Conservation (phyloP, 805 yeast genomes). For the Yarrowia porcina region DNA sequence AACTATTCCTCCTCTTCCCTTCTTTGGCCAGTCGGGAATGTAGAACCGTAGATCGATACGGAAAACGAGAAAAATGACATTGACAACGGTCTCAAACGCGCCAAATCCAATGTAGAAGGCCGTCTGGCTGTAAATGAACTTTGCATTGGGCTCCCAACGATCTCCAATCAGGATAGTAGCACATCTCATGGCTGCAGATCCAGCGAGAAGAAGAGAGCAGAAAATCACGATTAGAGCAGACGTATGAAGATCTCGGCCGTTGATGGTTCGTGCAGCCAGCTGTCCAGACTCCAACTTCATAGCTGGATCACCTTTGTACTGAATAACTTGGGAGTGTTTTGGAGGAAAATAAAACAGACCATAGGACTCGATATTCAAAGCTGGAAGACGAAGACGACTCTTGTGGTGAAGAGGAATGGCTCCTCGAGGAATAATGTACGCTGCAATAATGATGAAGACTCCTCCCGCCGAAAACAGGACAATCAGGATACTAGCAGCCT, state of each 20-base stretch:
- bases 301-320: slow-evolving; percentile 46
- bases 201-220: slow-evolving; percentile 30
- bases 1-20: slow-evolving; percentile 50
- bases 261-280: slow-evolving; percentile 45
- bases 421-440: slow-evolving; percentile 57
- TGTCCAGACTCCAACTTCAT: slow-evolving; percentile 29
- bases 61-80: slow-evolving; percentile 54
- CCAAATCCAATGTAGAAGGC: slow-evolving; percentile 69
- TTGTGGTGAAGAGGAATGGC: slow-evolving; percentile 35
- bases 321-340: slow-evolving; percentile 44
- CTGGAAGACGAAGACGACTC: slow-evolving; percentile 44
- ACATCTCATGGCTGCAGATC: slow-evolving; percentile 36
- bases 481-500: slow-evolving; percentile 50
- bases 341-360: slow-evolving; percentile 50
- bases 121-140: slow-evolving; percentile 48
- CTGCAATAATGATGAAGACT: slow-evolving; percentile 46
- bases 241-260: slow-evolving; percentile 37
- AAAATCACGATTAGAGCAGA: slow-evolving; percentile 44
- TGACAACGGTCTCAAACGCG: slow-evolving; percentile 56
- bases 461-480: slow-evolving; percentile 55
- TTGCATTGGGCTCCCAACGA: slow-evolving; percentile 26
- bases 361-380: slow-evolving; percentile 78
- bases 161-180: slow-evolving; percentile 35
- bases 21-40: slow-evolving; percentile 61
- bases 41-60: slow-evolving; percentile 76